These are phyloP conservation scores for Podaxis sp. DNA, from an alignment of 768 basidiomycete genomes.

Conservation along the genomic window DNA sequence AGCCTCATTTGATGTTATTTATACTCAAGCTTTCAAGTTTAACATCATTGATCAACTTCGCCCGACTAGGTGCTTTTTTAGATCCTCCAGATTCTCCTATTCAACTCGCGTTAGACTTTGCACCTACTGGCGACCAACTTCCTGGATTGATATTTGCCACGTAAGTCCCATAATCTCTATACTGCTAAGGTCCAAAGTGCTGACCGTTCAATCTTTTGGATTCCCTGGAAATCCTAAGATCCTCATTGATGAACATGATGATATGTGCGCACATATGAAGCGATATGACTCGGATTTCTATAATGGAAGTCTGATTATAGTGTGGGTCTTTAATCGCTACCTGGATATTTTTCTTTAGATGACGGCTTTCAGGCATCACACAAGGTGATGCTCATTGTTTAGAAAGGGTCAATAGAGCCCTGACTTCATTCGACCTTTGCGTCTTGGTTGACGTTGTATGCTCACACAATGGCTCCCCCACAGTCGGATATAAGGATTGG, in stretches of 20 bases:
- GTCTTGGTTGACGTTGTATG: neutral
- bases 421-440: neutral
- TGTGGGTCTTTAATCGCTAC: conserved; percentile 4
- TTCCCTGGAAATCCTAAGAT: conserved; percentile 7
- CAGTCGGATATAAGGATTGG: neutral
- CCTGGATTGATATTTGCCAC: neutral
- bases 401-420: neutral
- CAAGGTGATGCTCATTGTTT: neutral
- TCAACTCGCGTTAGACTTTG: neutral
- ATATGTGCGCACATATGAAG: neutral
- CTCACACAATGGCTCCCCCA: neutral
- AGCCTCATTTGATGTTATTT: neutral
- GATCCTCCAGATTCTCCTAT: conserved; percentile 3
- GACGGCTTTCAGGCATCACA: neutral
- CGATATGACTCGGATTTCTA: conserved; percentile 10
- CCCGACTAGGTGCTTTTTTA: neutral
- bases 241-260: neutral
- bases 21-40: conserved; percentile 2
- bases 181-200: neutral
- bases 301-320: neutral
- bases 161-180: neutral
- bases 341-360: neutral
- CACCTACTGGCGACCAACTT: neutral
- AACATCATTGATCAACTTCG: conserved; percentile 8
- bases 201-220: neutral